Conservation (phyloP, 805 yeast genomes). For the Nakazawaea laoshanensis region DNA sequence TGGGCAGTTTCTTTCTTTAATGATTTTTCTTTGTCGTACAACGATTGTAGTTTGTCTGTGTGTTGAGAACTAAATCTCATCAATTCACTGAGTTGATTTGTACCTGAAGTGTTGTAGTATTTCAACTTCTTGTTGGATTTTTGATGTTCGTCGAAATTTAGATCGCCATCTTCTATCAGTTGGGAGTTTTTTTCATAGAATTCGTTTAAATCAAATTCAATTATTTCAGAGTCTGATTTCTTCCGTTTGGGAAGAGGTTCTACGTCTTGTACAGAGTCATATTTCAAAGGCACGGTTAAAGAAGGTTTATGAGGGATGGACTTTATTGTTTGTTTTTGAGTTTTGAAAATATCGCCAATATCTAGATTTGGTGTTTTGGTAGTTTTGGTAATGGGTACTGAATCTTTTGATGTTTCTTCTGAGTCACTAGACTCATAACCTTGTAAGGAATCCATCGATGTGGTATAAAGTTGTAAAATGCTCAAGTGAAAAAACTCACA, state of each 20-base stretch:
- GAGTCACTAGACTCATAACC: no score
- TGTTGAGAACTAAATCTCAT: slow-evolving; percentile 21
- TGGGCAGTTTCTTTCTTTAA: slow-evolving; percentile 12
- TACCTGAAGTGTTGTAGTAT: slow-evolving; percentile 19
- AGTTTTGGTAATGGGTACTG: no score
- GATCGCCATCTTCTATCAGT: slow-evolving; percentile 22
- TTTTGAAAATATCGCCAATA: no score
- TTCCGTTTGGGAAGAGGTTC: slow-evolving; percentile 4
- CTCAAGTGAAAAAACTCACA: no score
- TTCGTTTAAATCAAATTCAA: slow-evolving; percentile 27
- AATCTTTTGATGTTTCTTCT: no score
- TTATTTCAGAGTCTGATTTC: slow-evolving; percentile 17
- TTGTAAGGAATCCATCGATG: no score
- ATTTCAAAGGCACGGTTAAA: no score
- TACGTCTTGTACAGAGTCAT: no score
- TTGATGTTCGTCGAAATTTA: slow-evolving; percentile 17
- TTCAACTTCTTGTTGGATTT: slow-evolving; percentile 15
- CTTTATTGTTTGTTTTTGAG: no score
- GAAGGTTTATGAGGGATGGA: no score
- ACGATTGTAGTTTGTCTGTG: slow-evolving; percentile 16
- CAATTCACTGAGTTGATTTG: slow-evolving; percentile 22
- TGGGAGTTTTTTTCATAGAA: slow-evolving; percentile 26
- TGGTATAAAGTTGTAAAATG: no score
- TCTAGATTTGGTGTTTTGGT: no score
- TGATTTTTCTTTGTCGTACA: slow-evolving; percentile 13